Conservation (phyloP, 495 filamentous ascomycete species). For the Rostrohypoxylon terebratum region DNA sequence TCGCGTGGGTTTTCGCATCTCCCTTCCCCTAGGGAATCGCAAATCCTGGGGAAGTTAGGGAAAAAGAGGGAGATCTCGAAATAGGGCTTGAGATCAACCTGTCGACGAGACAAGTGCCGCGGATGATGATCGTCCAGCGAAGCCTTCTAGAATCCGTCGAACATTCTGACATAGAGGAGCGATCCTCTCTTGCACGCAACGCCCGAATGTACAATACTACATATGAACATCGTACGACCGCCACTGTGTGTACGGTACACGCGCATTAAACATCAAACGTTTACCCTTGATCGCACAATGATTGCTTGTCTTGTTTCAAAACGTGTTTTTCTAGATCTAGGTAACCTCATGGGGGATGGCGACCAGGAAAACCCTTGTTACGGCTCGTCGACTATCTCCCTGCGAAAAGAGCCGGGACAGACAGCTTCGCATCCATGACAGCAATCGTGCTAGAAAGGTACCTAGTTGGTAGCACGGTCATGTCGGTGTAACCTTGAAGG, state of each 20-base stretch:
- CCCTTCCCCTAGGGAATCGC: constrained; percentile 1
- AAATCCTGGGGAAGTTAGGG: constrained; percentile 24
- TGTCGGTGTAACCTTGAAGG: constrained; percentile 17
- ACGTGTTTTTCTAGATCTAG: not conserved
- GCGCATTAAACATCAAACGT: not conserved
- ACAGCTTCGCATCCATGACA: not conserved
- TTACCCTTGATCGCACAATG: not conserved
- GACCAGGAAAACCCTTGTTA: not conserved
- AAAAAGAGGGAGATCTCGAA: constrained; percentile 26
- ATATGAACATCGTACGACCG: constrained; percentile 12
- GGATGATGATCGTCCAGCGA: constrained; percentile 31
- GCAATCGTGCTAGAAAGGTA: constrained; percentile 8
- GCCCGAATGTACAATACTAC: not conserved
- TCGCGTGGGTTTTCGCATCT: constrained; percentile 32
- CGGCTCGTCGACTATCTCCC: not conserved
- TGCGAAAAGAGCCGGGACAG: not conserved
- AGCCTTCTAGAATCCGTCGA: constrained; percentile 28
- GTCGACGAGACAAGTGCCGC: constrained; percentile 5
- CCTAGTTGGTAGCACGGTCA: constrained; percentile 16
- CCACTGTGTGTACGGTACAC: constrained; percentile 7
- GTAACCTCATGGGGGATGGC: not conserved
- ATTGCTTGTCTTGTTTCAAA: constrained; percentile 10
- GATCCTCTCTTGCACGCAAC: not conserved
- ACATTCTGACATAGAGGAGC: not conserved
- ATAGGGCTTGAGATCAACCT: constrained; percentile 16